Percentiles rank a stretch among this genome's conserved stretches.
Evolutionary conservation across 1,284 basidiomycete genomes (phyloP).

Genomic region (Ustilago nuda): DNA sequence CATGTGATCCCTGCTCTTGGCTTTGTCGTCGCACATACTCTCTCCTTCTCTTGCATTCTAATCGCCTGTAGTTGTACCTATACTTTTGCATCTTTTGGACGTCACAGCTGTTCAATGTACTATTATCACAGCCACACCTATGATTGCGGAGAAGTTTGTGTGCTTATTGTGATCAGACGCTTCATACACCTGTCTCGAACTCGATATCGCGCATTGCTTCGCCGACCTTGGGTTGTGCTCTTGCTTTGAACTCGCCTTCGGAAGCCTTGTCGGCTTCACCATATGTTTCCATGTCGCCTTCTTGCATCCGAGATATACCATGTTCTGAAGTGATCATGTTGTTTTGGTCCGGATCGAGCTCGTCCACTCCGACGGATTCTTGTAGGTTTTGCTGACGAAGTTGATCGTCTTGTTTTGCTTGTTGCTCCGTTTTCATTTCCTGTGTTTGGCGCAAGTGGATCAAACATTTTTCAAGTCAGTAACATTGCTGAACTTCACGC

Average conservation of each 20-base stretch:
- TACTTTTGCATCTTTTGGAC: conserved; percentile 25
- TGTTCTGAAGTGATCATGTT: conserved; percentile 21
- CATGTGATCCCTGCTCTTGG: conserved; percentile 21
- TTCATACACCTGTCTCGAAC: conserved; percentile 43
- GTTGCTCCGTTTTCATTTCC: conserved; percentile 41
- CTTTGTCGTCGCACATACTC: not conserved
- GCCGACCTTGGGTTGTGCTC: conserved; percentile 49
- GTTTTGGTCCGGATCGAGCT: conserved; percentile 29
- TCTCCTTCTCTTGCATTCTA: conserved; percentile 15
- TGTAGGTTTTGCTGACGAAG: conserved; percentile 41
- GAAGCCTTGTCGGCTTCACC: conserved; percentile 39
- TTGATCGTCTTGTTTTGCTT: conserved; percentile 32
- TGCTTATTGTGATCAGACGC: not conserved
- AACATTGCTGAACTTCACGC: no score
- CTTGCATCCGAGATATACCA: conserved; percentile 30
- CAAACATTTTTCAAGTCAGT: not conserved
- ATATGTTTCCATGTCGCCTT: conserved; percentile 35
- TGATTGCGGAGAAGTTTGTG: not conserved
- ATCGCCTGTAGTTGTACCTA: conserved; percentile 43
- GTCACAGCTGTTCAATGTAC: conserved; percentile 28
- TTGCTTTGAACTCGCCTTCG: conserved; percentile 50
- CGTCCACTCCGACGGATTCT: conserved; percentile 39
- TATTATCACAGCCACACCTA: conserved; percentile 9
- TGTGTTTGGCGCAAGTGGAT: conserved; percentile 1
- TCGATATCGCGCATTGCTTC: conserved; percentile 53